Conservation (phyloP, 2,329 filamentous ascomycete genomes). For the Phyllosticta citribraziliensis region DNA sequence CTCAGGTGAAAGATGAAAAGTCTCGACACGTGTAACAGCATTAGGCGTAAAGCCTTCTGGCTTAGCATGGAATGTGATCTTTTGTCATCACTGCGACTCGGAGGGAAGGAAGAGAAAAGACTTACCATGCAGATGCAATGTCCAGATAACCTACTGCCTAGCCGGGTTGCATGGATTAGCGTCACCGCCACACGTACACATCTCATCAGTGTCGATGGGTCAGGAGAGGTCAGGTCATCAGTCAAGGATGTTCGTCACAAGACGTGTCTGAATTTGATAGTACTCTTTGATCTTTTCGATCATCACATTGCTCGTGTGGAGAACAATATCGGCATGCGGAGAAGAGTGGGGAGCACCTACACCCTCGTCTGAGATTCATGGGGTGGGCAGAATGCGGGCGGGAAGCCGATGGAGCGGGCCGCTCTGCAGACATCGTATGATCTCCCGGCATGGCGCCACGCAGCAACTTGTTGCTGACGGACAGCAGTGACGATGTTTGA, state of each 20-base stretch:
- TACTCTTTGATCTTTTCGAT: constrained; percentile 6
- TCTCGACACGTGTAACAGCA: constrained; percentile 12
- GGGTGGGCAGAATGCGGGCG: neutral
- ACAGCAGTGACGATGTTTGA: neutral
- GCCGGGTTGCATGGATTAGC: neutral
- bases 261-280: constrained; percentile 13
- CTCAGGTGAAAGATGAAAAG: constrained; percentile 19
- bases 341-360: constrained; percentile 1
- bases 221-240: constrained; percentile 1
- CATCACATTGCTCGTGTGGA: constrained; percentile 9
- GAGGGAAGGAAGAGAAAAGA: neutral
- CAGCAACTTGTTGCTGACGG: neutral
- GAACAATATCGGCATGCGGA: neutral
- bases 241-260: constrained; percentile 5
- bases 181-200: neutral
- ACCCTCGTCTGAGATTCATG: neutral
- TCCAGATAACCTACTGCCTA: constrained; percentile 1
- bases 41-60: constrained; percentile 15
- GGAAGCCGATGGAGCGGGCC: neutral
- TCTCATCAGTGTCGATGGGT: neutral
- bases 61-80: constrained; percentile 22
- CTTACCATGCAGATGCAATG: neutral
- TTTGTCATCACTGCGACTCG: constrained; percentile 15
- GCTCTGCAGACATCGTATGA: constrained; percentile 8
- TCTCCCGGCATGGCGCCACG: constrained; percentile 7